A percentile compares a stretch with the other conserved stretches of the same genome.
Evolutionary conservation across 768 basidiomycete genomes (phyloP).

Genomic region (Rhodotorula paludigena): DNA sequence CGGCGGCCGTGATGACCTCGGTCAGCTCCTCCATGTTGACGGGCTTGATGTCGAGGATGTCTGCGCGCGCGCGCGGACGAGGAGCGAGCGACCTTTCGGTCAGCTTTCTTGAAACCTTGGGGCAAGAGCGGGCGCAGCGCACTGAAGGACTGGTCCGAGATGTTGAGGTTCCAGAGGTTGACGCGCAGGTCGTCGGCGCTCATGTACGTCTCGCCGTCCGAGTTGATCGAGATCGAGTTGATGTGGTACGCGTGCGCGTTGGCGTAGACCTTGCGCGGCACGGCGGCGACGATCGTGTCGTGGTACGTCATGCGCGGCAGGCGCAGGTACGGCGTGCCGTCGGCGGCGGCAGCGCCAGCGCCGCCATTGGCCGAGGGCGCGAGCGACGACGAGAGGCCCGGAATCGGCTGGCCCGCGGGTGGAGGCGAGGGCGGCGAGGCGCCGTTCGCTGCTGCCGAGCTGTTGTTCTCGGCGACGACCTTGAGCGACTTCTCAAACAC

Average conservation of each 20-base stretch:
- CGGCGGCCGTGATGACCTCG: constrained; percentile 98
- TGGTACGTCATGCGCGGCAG: constrained; percentile 88
- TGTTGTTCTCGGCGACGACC: constrained; percentile 94
- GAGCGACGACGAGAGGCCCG: constrained; percentile 46
- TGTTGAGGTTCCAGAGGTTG: constrained; percentile 97
- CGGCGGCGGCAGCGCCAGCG: constrained; percentile 21
- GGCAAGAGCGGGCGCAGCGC: constrained; percentile 47
- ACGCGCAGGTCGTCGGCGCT: constrained; percentile 97
- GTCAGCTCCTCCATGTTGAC: constrained; percentile 99
- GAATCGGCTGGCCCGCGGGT: constrained; percentile 50
- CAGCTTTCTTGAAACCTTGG: background rate
- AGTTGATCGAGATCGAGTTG: constrained; percentile 98
- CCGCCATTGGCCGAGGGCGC: background rate
- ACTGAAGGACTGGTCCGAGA: constrained; percentile 99
- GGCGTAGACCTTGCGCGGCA: constrained; percentile 96
- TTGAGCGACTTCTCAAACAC: constrained; percentile 97
- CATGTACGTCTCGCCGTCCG: constrained; percentile 98
- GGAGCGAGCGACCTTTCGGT: background rate
- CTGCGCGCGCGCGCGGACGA: constrained; percentile 51
- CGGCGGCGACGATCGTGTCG: constrained; percentile 97
- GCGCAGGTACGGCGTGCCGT: constrained; percentile 54
- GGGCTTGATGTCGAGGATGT: constrained; percentile 99
- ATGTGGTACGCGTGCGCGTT: constrained; percentile 99
- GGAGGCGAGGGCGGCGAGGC: constrained; percentile 54
- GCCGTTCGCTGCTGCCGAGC: constrained; percentile 49